These are phyloP conservation scores for Heteromeles arbutifolia DNA, from an alignment of 306 rosid genomes.

Conservation along the genomic window DNA sequence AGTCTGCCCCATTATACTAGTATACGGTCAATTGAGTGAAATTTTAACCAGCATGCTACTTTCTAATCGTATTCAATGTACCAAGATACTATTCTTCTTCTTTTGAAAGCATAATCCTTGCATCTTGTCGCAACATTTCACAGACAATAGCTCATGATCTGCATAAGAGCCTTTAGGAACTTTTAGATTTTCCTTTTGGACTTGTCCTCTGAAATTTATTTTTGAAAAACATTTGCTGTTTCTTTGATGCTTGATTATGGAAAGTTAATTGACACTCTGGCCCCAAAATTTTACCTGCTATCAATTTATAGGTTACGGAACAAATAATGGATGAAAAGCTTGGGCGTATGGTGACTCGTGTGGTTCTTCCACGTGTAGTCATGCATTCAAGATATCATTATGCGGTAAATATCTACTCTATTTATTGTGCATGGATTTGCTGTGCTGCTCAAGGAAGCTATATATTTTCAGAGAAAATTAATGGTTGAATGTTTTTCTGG, in stretches of 20 bases:
- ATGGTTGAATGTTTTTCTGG: constrained; percentile 23
- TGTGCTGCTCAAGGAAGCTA: neutral
- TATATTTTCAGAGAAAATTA: constrained; percentile 3
- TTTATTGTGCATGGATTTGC: neutral
- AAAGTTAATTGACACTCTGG: neutral
- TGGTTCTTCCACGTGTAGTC: constrained; percentile 96
- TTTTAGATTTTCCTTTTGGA: neutral
- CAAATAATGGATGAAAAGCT: constrained; percentile 89
- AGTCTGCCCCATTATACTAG: neutral
- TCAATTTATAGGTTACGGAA: constrained; percentile 63
- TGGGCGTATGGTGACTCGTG: constrained; percentile 85
- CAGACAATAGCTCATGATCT: neutral
- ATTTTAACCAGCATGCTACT: neutral
- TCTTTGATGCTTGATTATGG: neutral
- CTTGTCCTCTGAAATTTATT: neutral
- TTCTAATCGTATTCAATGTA: neutral
- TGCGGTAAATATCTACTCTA: constrained; percentile 42
- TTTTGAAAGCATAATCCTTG: neutral
- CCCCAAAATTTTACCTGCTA: constrained; percentile 7
- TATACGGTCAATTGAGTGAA: neutral
- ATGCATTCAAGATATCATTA: constrained; percentile 95
- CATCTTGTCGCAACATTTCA: neutral
- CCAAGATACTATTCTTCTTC: neutral
- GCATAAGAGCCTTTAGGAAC: neutral
- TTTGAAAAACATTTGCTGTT: neutral